Evolutionary conservation across 495 filamentous ascomycete genomes (phyloP).

Genomic region (Tuber calosporum): DNA sequence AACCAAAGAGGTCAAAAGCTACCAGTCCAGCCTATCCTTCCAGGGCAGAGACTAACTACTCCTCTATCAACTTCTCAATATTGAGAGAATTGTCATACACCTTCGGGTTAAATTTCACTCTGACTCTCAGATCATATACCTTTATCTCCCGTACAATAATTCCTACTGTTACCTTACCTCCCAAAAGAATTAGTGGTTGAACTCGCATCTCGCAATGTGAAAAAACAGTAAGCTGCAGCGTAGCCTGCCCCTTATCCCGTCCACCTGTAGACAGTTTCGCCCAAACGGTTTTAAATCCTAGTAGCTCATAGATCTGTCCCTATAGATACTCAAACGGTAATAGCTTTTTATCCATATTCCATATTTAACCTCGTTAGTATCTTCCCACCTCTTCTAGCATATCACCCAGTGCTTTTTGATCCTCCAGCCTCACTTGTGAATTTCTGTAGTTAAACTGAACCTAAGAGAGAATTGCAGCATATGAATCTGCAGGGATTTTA

Average conservation of each 20-base stretch:
- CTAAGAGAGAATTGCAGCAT: too few species aligned
- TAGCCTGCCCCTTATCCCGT: constrained; percentile 8
- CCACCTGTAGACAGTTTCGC: background rate
- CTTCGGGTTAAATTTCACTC: constrained; percentile 6
- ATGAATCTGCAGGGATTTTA: too few species aligned
- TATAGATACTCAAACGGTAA: constrained; percentile 9
- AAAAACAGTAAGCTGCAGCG: constrained; percentile 8
- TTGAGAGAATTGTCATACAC: too few species aligned
- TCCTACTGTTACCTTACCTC: background rate
- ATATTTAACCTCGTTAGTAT: background rate
- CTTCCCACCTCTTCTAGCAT: background rate
- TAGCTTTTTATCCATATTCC: background rate
- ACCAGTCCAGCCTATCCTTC: background rate
- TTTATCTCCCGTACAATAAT: background rate
- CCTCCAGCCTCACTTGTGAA: background rate
- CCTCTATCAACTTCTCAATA: constrained; percentile 1
- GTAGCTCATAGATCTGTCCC: background rate
- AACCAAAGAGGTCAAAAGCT: background rate
- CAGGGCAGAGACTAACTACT: constrained; percentile 4
- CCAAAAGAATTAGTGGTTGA: too few species aligned
- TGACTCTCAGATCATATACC: background rate
- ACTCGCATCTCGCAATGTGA: constrained; percentile 3
- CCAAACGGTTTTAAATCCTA: constrained; percentile 5
- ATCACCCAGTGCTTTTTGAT: too few species aligned
- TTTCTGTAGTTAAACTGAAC: constrained; percentile 4